Evolutionary conservation across 495 filamentous ascomycete genomes (phyloP), one percentile per base, ranked within the genome.

Genomic region (Hypoxylon lienhwacheense): DNA sequence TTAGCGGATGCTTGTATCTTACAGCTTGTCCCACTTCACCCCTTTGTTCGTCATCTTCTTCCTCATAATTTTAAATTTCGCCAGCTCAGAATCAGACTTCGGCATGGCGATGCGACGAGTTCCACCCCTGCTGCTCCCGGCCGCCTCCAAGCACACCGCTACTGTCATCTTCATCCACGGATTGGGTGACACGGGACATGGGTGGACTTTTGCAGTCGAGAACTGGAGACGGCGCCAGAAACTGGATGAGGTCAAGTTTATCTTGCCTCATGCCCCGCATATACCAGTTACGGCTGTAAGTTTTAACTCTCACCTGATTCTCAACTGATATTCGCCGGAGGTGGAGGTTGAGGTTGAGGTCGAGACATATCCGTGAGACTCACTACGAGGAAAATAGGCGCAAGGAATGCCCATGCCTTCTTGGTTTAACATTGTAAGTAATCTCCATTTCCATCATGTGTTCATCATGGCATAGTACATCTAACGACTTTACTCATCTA

Each of bases 151-250:
- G 62, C 92, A 97, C 68, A 97, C 93, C 31, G 90, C 92, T 24
- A 96, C 92, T 2, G 88, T 96, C 59, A 97, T 98, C 64, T 88
- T 95, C 73, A 78, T 89, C 35, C 93, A 98, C 64, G 93, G 93
- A 5, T 77, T 97, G 19, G 93, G 93, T 21, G 90, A 96, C 65
- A 87, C 78, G 33, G 88, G 87, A 22, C 71, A 80, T 55, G 88
- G 88, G 65, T 92, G 88, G 88, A 77, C 86, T 36, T 78, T 73
- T 7, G 79, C 95, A 7, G 89, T 91, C 24, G 88, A 96, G 75
- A 92, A 93, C 74, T 97, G 86, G 83, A 87, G 92, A 43, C 81
- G 86, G 6, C 81, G 89, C 14, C 79, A 83, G 61, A 88, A 87
- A 59, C 93, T 97, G 65, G 82, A 91, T 37, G 88, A 97, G 72